Evolutionary conservation across 441 rosid genomes (phyloP).

Genomic region (Dalechampia spathulata): DNA sequence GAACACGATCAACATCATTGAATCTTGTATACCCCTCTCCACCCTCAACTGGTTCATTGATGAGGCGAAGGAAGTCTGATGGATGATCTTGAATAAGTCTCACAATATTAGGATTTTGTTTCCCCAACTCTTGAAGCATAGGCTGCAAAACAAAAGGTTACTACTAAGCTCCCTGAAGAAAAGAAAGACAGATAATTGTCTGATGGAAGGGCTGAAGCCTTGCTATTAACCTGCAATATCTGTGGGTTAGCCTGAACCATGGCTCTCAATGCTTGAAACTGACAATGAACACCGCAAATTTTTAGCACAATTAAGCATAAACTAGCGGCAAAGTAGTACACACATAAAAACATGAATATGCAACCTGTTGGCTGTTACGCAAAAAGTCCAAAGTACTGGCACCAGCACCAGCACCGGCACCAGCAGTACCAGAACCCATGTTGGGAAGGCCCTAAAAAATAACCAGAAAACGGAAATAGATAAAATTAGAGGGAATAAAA

Average conservation of each 20-base stretch:
- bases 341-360: no score
- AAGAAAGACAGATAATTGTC: no score
- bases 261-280: conserved; percentile 84
- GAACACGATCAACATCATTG: no score
- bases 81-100: conserved; percentile 79
- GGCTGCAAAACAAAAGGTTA: conserved; percentile 51
- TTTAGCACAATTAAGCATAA: no score
- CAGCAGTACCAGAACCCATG: conserved; percentile 43
- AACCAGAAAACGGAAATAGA: no score
- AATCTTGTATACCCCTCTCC: conserved; percentile 57
- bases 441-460: conserved; percentile 61
- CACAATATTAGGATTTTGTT: conserved; percentile 70
- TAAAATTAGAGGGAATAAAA: no score
- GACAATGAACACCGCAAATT: no score
- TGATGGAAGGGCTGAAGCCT: no score
- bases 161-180: no score
- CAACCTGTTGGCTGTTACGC: conserved; percentile 85
- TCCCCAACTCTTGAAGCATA: conserved; percentile 87
- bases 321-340: no score
- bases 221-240: conserved; percentile 56
- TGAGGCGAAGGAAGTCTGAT: conserved; percentile 66
- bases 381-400: conserved; percentile 70
- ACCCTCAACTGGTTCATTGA: conserved; percentile 73
- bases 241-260: conserved; percentile 93
- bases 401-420: conserved; percentile 65